phyloP scores from a whole-genome alignment of 148 eudicot species.

The Vaccinium myrtillus region DNA sequence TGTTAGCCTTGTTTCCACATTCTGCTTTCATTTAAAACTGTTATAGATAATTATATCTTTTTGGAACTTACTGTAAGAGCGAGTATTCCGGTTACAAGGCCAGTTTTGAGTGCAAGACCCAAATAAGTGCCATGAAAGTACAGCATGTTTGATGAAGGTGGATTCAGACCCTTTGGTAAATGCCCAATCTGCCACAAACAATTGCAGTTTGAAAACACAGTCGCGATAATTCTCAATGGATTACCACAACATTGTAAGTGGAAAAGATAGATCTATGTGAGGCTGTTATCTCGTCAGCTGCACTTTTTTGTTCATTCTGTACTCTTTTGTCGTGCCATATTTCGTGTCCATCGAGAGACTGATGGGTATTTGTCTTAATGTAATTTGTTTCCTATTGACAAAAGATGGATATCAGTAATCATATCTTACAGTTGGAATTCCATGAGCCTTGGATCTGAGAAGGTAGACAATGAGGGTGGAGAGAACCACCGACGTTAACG shows the following conservation, averaged over 20 bases:
- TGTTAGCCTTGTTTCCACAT: not conserved
- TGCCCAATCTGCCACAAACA: conserved; percentile 63
- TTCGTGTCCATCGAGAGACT: not conserved
- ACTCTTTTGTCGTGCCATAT: not conserved
- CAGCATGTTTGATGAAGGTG: conserved; percentile 77
- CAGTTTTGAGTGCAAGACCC: conserved; percentile 74
- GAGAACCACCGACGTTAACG: conserved; percentile 70
- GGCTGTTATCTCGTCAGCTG: not conserved
- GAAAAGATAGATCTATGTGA: not conserved
- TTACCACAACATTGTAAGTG: not conserved
- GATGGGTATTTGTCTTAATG: not conserved
- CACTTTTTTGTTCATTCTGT: not conserved
- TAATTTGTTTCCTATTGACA: not conserved
- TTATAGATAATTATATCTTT: not conserved
- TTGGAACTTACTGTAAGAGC: conserved; percentile 76
- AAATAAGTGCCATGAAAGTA: conserved; percentile 55
- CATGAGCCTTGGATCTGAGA: conserved; percentile 49
- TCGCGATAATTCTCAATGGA: not conserved
- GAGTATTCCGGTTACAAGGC: conserved; percentile 78
- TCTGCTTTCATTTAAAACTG: not conserved
- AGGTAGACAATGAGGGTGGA: conserved; percentile 66
- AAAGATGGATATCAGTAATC: not conserved
- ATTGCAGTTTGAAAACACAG: not conserved
- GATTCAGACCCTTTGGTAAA: conserved; percentile 81
- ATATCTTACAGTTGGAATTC: conserved; percentile 61